Evolutionary conservation across 352 stramenopile genomes (phyloP).

Genomic region (Globisporangium sylvaticum): DNA sequence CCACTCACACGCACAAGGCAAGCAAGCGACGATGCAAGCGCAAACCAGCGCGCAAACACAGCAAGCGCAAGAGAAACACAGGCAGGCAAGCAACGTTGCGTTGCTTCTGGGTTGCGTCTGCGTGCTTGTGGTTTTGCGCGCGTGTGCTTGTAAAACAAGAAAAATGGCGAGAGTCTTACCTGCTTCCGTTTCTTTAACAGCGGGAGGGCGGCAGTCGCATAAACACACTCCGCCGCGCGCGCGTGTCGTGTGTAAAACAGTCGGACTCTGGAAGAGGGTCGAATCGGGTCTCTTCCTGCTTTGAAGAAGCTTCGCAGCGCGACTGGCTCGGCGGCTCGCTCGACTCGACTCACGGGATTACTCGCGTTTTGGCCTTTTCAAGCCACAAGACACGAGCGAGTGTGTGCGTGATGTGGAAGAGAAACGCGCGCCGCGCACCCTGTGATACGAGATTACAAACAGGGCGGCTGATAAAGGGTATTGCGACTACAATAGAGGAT

Average conservation of each 20-base stretch:
- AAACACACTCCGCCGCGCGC: slow-evolving; percentile 12
- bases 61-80: neutral
- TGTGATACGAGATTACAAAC: neutral
- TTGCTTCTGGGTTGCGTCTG: neutral
- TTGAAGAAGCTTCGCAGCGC: too few relatives aligned
- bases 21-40: neutral
- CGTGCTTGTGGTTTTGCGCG: neutral
- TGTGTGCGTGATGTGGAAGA: neutral
- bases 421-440: neutral
- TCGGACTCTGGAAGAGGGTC: too few relatives aligned
- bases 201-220: neutral
- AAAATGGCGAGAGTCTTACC: slow-evolving; percentile 1
- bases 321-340: neutral
- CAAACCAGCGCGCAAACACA: neutral
- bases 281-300: too few relatives aligned
- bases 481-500: neutral
- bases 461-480: neutral
- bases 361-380: neutral
- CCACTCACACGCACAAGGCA: neutral
- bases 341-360: neutral
- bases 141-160: slow-evolving; percentile 2
- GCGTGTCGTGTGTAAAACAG: slow-evolving; percentile 6
- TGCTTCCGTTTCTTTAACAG: slow-evolving; percentile 8
- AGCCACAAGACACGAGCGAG: too few relatives aligned
- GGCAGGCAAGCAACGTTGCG: neutral